phyloP scores from a whole-genome alignment of 495 filamentous ascomycete species.

The Entonaema liquescens region DNA sequence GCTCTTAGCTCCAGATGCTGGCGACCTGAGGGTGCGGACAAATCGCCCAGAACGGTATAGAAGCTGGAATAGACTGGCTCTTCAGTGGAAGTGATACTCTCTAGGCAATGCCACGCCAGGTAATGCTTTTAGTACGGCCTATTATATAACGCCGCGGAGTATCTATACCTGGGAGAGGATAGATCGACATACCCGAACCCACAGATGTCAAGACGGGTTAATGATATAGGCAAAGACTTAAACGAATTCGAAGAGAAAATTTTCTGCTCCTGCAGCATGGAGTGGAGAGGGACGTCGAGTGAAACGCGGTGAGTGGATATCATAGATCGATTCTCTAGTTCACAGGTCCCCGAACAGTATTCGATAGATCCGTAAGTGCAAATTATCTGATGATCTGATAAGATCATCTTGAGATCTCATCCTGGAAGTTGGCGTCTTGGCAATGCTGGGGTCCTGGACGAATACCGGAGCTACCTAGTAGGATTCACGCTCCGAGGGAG shows the following conservation, averaged over 20 bases:
- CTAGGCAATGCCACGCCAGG: background rate
- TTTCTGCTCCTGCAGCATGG: background rate
- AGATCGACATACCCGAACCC: background rate
- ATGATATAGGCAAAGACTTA: background rate
- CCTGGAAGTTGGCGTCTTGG: constrained; percentile 12
- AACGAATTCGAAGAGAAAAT: background rate
- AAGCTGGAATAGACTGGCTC: background rate
- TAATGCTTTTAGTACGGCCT: background rate
- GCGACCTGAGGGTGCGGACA: background rate
- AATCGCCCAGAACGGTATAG: background rate
- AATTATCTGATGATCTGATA: constrained; percentile 61
- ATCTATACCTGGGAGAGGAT: background rate
- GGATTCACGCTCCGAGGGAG: background rate
- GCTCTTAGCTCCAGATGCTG: background rate
- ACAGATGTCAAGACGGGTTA: background rate
- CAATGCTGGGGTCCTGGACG: constrained; percentile 25
- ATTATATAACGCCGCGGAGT: background rate
- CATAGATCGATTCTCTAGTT: background rate
- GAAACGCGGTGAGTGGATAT: background rate
- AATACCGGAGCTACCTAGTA: constrained; percentile 18
- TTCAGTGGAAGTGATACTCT: too few species aligned
- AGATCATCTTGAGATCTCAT: constrained; percentile 47
- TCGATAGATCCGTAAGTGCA: background rate
- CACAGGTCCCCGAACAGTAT: background rate
- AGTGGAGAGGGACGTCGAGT: background rate